phyloP scores from a whole-genome alignment of 371 early-diverging fungal genomes.

The Rhizomucor pusillus region DNA sequence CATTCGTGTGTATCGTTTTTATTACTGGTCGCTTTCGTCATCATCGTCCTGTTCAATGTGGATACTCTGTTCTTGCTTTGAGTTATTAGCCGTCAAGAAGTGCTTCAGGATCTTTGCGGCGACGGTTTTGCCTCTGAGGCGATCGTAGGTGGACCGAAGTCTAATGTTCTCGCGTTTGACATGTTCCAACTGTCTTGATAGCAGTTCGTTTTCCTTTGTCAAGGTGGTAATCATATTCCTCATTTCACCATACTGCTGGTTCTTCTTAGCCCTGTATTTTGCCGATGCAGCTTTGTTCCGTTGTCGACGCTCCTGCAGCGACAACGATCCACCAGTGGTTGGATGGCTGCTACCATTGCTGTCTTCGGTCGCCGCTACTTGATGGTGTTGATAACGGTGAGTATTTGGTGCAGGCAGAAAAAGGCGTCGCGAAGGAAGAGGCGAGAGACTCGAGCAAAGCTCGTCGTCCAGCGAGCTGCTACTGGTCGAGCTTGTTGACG shows the following conservation, averaged over 20 bases:
- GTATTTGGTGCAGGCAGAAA: too few species aligned
- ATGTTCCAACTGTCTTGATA: conserved; percentile 50
- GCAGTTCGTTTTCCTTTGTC: conserved; percentile 49
- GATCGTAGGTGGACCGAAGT: conserved; percentile 47
- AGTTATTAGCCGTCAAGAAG: conserved; percentile 12
- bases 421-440: too few species aligned
- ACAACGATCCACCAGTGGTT: conserved; percentile 28
- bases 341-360: not conserved
- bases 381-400: conserved; percentile 7
- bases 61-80: conserved; percentile 1
- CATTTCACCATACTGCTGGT: conserved; percentile 59
- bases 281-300: conserved; percentile 66
- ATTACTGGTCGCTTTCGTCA: not conserved
- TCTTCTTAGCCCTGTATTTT: conserved; percentile 65
- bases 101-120: conserved; percentile 57
- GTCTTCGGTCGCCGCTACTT: not conserved
- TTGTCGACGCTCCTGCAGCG: conserved; percentile 52
- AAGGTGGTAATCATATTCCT: conserved; percentile 37
- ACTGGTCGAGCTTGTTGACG: too few species aligned
- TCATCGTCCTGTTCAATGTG: conserved; percentile 6
- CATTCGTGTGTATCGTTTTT: too few species aligned
- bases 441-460: too few species aligned
- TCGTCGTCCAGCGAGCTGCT: too few species aligned
- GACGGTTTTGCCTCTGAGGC: conserved; percentile 51
- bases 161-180: conserved; percentile 45